phyloP scores from a whole-genome alignment of 164 flowering plant species.

The Chimonanthus praecox region DNA sequence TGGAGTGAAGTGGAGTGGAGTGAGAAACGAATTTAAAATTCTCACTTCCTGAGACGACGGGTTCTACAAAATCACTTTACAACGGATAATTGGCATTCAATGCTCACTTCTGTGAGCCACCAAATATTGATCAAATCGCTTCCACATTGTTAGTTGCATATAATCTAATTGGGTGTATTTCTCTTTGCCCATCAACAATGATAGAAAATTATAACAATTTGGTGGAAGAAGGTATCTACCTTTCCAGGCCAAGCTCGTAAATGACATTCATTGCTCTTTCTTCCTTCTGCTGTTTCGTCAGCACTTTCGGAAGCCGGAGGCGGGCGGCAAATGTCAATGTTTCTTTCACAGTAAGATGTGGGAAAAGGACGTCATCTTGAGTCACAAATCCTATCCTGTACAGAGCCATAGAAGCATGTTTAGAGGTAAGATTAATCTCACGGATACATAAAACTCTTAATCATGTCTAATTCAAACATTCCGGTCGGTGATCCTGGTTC shows the following conservation, averaged over 20 bases:
- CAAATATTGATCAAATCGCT: background rate
- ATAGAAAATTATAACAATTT: too few species aligned
- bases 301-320: conserved; percentile 61
- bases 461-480: too few species aligned
- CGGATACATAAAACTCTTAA: too few species aligned
- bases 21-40: too few species aligned
- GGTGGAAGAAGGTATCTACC: background rate
- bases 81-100: background rate
- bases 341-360: conserved; percentile 92
- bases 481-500: too few species aligned
- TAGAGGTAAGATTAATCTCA: too few species aligned
- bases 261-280: conserved; percentile 79
- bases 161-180: background rate
- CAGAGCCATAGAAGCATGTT: background rate
- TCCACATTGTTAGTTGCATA: background rate
- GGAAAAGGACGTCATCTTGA: conserved; percentile 91
- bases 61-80: too few species aligned
- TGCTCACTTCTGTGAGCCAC: background rate
- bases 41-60: too few species aligned
- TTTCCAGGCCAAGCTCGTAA: conserved; percentile 54
- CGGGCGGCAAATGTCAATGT: conserved; percentile 86
- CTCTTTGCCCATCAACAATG: background rate
- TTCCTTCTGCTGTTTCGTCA: conserved; percentile 73
- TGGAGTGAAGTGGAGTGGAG: too few species aligned
- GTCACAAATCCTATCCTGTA: conserved; percentile 98